phyloP scores from a whole-genome alignment of 2,329 filamentous ascomycete species.

The Claviceps cyperi region DNA sequence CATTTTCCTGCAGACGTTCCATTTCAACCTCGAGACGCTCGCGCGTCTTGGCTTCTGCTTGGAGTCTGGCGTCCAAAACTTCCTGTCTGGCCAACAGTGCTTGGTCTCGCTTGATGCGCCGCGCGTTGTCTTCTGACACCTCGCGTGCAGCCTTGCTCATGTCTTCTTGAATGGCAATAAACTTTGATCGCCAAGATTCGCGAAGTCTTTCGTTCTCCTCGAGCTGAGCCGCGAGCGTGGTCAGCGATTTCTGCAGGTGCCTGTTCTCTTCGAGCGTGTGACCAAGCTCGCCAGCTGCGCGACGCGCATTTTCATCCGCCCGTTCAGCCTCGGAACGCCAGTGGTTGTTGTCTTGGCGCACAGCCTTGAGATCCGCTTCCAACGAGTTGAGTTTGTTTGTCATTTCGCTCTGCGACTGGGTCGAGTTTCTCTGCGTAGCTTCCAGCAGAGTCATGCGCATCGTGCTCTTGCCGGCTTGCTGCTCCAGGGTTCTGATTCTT shows the following conservation, averaged over 20 bases:
- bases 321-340: slow-evolving; percentile 49
- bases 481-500: slow-evolving; percentile 46
- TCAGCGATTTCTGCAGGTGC: slow-evolving; percentile 58
- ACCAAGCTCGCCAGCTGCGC: slow-evolving; percentile 33
- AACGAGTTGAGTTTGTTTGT: slow-evolving; percentile 38
- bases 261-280: slow-evolving; percentile 47
- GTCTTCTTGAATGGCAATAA: slow-evolving; percentile 74
- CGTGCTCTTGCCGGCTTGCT: slow-evolving; percentile 35
- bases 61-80: slow-evolving; percentile 62
- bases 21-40: slow-evolving; percentile 54
- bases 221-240: slow-evolving; percentile 60
- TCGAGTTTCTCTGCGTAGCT: slow-evolving; percentile 44
- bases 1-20: slow-evolving; percentile 48
- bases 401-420: slow-evolving; percentile 40
- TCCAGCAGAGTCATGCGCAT: slow-evolving; percentile 55
- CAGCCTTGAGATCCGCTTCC: slow-evolving; percentile 40
- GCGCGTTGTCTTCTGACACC: slow-evolving; percentile 68
- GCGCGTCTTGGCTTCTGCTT: slow-evolving; percentile 56
- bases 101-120: slow-evolving; percentile 65
- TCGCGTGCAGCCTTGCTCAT: slow-evolving; percentile 68
- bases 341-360: slow-evolving; percentile 42
- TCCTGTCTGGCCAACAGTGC: slow-evolving; percentile 67
- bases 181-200: slow-evolving; percentile 70
- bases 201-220: slow-evolving; percentile 76
- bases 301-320: slow-evolving; percentile 35